Evolutionary conservation across 148 eudicot genomes (phyloP).

Genomic region (Vaccinium vitisidaea): DNA sequence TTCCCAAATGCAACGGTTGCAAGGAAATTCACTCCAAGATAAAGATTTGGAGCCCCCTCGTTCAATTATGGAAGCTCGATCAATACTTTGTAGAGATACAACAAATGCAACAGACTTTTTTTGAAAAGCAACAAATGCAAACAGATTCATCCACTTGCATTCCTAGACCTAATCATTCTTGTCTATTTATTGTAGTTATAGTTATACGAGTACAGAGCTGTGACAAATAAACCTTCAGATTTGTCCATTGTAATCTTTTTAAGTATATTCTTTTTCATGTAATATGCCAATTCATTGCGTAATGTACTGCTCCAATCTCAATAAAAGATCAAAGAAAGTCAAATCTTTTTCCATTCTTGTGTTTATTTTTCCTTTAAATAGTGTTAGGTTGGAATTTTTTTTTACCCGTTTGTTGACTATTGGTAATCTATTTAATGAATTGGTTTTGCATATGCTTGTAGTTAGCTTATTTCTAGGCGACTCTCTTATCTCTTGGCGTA

Average conservation of each 20-base stretch:
- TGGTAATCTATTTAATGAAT: too few relatives aligned
- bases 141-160: slow-evolving; percentile 50
- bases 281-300: neutral
- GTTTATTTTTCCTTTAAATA: neutral
- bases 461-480: too few relatives aligned
- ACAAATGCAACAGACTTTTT: slow-evolving; percentile 35
- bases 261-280: neutral
- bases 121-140: slow-evolving; percentile 32
- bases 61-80: slow-evolving; percentile 75
- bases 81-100: slow-evolving; percentile 71
- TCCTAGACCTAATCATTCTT: slow-evolving; percentile 24
- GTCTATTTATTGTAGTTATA: neutral
- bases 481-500: too few relatives aligned
- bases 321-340: slow-evolving; percentile 7
- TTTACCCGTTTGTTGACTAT: too few relatives aligned
- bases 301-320: neutral
- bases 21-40: slow-evolving; percentile 74
- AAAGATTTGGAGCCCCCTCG: slow-evolving; percentile 85
- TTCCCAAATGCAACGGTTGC: slow-evolving; percentile 87
- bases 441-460: too few relatives aligned
- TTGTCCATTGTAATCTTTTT: neutral
- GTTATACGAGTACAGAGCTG: neutral
- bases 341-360: neutral
- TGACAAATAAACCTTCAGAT: neutral
- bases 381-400: too few relatives aligned